Evolutionary conservation across 495 filamentous ascomycete genomes (phyloP).

Genomic region (Hypoxylon intermedium): DNA sequence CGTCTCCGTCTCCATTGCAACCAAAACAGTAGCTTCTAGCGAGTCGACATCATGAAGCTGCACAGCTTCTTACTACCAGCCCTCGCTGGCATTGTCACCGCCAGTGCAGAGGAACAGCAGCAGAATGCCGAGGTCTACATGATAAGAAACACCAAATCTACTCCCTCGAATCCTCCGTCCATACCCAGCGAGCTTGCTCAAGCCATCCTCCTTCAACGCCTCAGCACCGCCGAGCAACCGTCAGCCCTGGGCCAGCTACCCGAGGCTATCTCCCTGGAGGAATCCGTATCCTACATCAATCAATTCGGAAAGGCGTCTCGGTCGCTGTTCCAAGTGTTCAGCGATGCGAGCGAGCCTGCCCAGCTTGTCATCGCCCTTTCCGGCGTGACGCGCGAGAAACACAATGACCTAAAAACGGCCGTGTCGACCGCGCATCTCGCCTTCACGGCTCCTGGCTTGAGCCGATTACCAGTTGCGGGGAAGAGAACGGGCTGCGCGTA

Average conservation of each 20-base stretch:
- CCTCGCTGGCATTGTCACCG: conserved; percentile 44
- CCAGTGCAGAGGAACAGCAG: conserved; percentile 28
- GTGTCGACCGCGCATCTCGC: conserved; percentile 45
- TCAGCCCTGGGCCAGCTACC: conserved; percentile 52
- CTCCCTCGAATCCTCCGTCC: conserved; percentile 39
- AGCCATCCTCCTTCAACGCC: conserved; percentile 51
- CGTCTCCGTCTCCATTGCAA: conserved; percentile 7
- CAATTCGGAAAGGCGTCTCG: conserved; percentile 48
- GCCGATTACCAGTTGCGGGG: conserved; percentile 45
- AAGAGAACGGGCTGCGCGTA: conserved; percentile 49
- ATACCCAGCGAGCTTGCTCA: conserved; percentile 48
- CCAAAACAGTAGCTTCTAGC: conserved; percentile 15
- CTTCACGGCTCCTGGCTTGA: conserved; percentile 51
- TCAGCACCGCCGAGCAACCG: conserved; percentile 46
- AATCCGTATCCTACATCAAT: conserved; percentile 51
- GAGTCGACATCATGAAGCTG: conserved; percentile 40
- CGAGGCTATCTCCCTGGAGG: conserved; percentile 43
- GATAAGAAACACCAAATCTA: conserved; percentile 30
- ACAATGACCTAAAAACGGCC: conserved; percentile 41
- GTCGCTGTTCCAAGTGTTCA: conserved; percentile 49
- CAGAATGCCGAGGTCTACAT: conserved; percentile 40
- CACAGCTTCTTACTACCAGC: conserved; percentile 48
- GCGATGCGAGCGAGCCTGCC: conserved; percentile 41
- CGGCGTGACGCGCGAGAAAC: conserved; percentile 47
- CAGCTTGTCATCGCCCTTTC: conserved; percentile 61